Percentiles rank a stretch among this genome's conserved stretches.
Conservation (phyloP, 495 filamentous ascomycete species). For the Xylaria castorea region DNA sequence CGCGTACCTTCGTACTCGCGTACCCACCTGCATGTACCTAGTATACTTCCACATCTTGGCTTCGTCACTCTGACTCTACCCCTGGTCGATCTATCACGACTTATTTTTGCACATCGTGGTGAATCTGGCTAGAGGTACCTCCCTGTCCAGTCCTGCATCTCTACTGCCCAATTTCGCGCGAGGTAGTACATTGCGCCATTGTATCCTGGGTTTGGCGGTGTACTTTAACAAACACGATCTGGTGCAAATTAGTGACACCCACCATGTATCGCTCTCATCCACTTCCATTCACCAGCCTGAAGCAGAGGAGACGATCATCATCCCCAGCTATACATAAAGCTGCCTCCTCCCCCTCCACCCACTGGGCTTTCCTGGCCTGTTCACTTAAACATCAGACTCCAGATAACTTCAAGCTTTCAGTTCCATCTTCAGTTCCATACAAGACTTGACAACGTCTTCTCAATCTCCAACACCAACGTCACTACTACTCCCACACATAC, state of each 20-base stretch:
- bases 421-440: constrained; percentile 23
- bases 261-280: constrained; percentile 41
- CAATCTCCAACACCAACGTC: not conserved
- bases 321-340: constrained; percentile 55
- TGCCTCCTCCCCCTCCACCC: constrained; percentile 43
- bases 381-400: constrained; percentile 39
- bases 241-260: constrained; percentile 34
- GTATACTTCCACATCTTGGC: constrained; percentile 21
- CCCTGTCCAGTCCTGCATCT: not conserved
- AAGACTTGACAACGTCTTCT: constrained; percentile 17
- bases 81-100: constrained; percentile 16
- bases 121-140: constrained; percentile 18
- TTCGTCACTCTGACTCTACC: constrained; percentile 27
- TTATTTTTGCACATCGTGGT: constrained; percentile 26
- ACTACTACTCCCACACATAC: not conserved
- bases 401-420: constrained; percentile 32
- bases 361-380: constrained; percentile 24
- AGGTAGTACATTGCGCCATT: constrained; percentile 17
- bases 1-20: constrained; percentile 11
- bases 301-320: constrained; percentile 22
- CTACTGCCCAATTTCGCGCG: constrained; percentile 20
- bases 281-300: constrained; percentile 30
- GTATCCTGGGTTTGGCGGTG: constrained; percentile 25
- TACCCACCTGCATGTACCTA: constrained; percentile 8
- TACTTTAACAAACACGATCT: constrained; percentile 28